These are phyloP conservation scores for Ophiostoma himal-ulmi DNA, from an alignment of 2,329 filamentous ascomycete genomes.

Conservation along the genomic window DNA sequence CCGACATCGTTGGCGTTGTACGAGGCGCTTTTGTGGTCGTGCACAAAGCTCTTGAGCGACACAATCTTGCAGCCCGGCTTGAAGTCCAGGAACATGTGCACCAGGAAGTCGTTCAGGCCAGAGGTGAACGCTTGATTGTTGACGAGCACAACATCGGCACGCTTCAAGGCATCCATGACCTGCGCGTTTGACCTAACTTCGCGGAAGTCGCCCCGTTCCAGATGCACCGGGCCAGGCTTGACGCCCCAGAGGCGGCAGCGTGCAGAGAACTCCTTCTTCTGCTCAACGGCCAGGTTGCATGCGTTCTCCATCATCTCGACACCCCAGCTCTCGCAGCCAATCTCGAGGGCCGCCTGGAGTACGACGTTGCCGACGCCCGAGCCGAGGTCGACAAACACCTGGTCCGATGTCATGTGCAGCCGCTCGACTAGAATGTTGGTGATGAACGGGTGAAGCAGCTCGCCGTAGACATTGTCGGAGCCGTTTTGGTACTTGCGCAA, in stretches of 20 bases:
- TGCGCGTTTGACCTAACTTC: conserved; percentile 47
- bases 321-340: conserved; percentile 91
- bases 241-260: conserved; percentile 87
- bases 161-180: conserved; percentile 67
- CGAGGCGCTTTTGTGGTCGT: conserved; percentile 69
- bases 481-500: conserved; percentile 83
- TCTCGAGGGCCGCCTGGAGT: conserved; percentile 84
- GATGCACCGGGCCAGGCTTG: conserved; percentile 67
- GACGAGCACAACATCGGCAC: conserved; percentile 90
- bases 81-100: conserved; percentile 86
- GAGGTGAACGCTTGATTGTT: conserved; percentile 97
- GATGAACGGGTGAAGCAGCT: conserved; percentile 79
- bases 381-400: conserved; percentile 89
- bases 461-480: conserved; percentile 90
- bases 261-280: conserved; percentile 76
- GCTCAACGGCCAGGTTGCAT: conserved; percentile 71
- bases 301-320: conserved; percentile 95
- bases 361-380: conserved; percentile 96
- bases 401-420: conserved; percentile 69
- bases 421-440: conserved; percentile 72
- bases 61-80: conserved; percentile 87
- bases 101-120: conserved; percentile 74
- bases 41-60: conserved; percentile 86
- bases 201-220: conserved; percentile 80
- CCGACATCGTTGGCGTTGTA: conserved; percentile 74